Evolutionary conservation across 73 alveolate genomes (phyloP).

Genomic region (Diophrys appendiculata): DNA sequence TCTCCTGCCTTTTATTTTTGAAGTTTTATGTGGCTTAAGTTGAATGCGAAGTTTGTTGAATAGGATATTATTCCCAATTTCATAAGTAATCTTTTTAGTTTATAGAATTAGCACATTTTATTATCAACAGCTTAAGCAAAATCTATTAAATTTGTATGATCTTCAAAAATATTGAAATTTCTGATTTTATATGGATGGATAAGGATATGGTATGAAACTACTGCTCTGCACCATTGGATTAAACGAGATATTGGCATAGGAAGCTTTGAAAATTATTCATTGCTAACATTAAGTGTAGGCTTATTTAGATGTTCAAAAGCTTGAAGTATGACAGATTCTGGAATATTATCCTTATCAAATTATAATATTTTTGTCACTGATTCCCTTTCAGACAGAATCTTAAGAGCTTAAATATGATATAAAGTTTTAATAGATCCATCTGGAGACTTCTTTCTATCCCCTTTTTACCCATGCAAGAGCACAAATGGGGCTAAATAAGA

Average conservation of each 20-base stretch:
- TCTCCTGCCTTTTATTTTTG: constrained; percentile 22
- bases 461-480: constrained; percentile 58
- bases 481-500: constrained; percentile 80
- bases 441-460: constrained; percentile 48
- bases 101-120: constrained; percentile 77
- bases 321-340: constrained; percentile 64
- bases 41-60: constrained; percentile 58
- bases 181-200: constrained; percentile 87
- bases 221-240: constrained; percentile 74
- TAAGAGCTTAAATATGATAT: constrained; percentile 70
- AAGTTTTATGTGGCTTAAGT: constrained; percentile 52
- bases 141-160: constrained; percentile 58
- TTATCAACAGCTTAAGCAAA: constrained; percentile 73
- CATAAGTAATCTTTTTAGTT: constrained; percentile 72
- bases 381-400: constrained; percentile 50
- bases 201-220: constrained; percentile 82
- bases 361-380: constrained; percentile 56
- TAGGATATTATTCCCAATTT: constrained; percentile 35
- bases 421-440: constrained; percentile 39
- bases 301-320: constrained; percentile 70
- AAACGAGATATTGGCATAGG: constrained; percentile 61
- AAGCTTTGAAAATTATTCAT: constrained; percentile 41
- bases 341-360: constrained; percentile 72
- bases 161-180: constrained; percentile 62
- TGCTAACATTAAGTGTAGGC: constrained; percentile 45